Evolutionary conservation across 352 stramenopile genomes (phyloP).

Genomic region (Globisporangium heterothallicum): DNA sequence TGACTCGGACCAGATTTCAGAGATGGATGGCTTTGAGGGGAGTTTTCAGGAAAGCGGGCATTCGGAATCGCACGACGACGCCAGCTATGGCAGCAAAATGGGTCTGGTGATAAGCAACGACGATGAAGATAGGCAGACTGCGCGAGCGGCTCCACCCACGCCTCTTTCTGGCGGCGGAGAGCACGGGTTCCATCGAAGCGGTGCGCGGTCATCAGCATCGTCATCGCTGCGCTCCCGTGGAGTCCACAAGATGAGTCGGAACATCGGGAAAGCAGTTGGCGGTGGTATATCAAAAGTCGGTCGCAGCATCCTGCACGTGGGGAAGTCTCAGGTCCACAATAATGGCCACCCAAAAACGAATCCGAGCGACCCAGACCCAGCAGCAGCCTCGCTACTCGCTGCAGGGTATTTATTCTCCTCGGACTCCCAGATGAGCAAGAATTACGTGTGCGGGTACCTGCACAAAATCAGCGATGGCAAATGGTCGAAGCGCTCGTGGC

Average conservation of each 20-base stretch:
- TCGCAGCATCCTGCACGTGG: conserved; percentile 68
- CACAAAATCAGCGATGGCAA: conserved; percentile 86
- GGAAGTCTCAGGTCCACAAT: conserved; percentile 38
- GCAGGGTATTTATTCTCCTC: conserved; percentile 66
- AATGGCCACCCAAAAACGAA: conserved; percentile 8
- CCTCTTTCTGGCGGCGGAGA: conserved; percentile 6
- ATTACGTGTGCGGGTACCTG: conserved; percentile 79
- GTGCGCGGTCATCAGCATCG: conserved; percentile 4
- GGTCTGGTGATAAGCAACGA: conserved; percentile 5
- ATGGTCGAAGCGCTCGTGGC: conserved; percentile 78
- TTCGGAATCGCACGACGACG: conserved; percentile 30
- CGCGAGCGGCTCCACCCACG: conserved; percentile 12
- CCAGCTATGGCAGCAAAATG: conserved; percentile 17
- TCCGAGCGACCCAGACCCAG: conserved; percentile 22
- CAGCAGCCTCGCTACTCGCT: conserved; percentile 27
- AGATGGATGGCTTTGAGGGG: conserved; percentile 61
- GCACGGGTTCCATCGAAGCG: conserved; percentile 11
- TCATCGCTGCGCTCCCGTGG: conserved; percentile 30
- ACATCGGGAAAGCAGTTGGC: conserved; percentile 73
- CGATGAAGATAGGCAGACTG: conserved; percentile 2
- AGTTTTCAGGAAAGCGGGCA: conserved; percentile 34
- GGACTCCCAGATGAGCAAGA: conserved; percentile 70
- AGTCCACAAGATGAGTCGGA: conserved; percentile 71
- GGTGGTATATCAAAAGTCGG: conserved; percentile 77
- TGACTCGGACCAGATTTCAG: conserved; percentile 67